These are phyloP conservation scores for Agaricus subrufescens DNA, from an alignment of 768 basidiomycete genomes.

Conservation along the genomic window DNA sequence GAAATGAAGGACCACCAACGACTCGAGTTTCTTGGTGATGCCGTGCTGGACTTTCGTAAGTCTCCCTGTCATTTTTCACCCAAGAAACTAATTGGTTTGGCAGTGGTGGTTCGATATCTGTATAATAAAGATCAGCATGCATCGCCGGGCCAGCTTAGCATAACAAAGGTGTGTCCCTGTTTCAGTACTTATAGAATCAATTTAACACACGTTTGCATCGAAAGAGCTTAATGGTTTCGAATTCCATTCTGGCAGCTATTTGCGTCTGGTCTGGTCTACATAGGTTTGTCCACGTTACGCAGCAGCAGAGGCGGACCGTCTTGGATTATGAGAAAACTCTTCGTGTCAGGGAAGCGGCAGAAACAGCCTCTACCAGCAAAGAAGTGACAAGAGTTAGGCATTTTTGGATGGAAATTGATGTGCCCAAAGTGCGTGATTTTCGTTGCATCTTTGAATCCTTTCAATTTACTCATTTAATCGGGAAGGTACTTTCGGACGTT, in stretches of 20 bases:
- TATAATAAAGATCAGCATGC: slow-evolving; percentile 58
- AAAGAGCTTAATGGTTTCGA: slow-evolving; percentile 85
- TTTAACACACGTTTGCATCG: not conserved
- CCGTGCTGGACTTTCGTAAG: slow-evolving; percentile 79
- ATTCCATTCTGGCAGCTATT: slow-evolving; percentile 69
- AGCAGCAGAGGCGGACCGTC: slow-evolving; percentile 45
- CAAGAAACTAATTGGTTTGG: slow-evolving; percentile 9
- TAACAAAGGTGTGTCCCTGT: slow-evolving; percentile 56
- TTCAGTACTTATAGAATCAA: not conserved
- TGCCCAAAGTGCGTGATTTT: slow-evolving; percentile 59
- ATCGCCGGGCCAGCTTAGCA: slow-evolving; percentile 71
- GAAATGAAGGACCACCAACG: slow-evolving; percentile 64
- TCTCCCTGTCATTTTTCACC: slow-evolving; percentile 8
- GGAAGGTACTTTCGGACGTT: slow-evolving; percentile 71
- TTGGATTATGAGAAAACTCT: slow-evolving; percentile 48
- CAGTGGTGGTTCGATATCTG: slow-evolving; percentile 73
- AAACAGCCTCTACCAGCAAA: slow-evolving; percentile 38
- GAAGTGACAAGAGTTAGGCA: slow-evolving; percentile 58
- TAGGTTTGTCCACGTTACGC: slow-evolving; percentile 54
- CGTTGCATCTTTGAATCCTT: not conserved
- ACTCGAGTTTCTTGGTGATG: slow-evolving; percentile 84
- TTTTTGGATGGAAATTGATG: slow-evolving; percentile 74
- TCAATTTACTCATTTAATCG: not conserved
- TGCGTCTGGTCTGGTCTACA: slow-evolving; percentile 69
- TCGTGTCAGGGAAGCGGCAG: slow-evolving; percentile 38